Evolutionary conservation across 306 rosid genomes (phyloP), one percentile per base, ranked within the genome.

Genomic region (Astragalus glycyphyllos): DNA sequence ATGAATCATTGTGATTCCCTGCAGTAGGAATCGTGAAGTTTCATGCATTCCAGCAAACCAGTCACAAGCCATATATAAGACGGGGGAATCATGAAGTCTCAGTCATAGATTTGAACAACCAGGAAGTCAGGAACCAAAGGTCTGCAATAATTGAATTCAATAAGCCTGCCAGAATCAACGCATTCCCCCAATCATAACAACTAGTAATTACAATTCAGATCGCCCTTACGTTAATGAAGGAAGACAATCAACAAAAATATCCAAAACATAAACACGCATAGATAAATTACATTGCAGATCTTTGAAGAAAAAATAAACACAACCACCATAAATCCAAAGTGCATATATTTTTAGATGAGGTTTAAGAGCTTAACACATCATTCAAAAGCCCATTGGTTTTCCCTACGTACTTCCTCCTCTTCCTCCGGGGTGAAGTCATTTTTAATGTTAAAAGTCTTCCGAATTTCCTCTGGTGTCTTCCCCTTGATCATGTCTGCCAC

Each of bases 401-500:
- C 96, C 66, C 90, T 69, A 34, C 95, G 90, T 73, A 87, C 86
- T 75, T 89, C 92, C 61, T 87, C 92, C 84, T 89, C 96, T 75
- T 92, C 98, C 81, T 89, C 96, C 0, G 88, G 82, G 7, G 89
- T 83, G 73, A 89, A 89, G 65, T 89, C 96, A 51, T 92, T 89
- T 82, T 84, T 86, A 47, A 92, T 92, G 59, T 81, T 89, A 23
- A 92, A 92, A 26, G 89, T 89, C 83, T 78, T 87, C 29, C 92
- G 83, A 26, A 92, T 87, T 71, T 87, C 96, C 81, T 92, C 96
- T 0, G 94, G 92, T 5, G 89, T 87, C 86, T 87, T 92, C 1
- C 92, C 95, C 75, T 87, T 92, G 73, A 92, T 86, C 95, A 89
- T 89, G 71, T 92, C 88, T 0, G 96, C 98, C 2, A 89, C 92